Evolutionary conservation across 352 stramenopile genomes (phyloP).

Genomic region (Globisporangium recalcitrans): DNA sequence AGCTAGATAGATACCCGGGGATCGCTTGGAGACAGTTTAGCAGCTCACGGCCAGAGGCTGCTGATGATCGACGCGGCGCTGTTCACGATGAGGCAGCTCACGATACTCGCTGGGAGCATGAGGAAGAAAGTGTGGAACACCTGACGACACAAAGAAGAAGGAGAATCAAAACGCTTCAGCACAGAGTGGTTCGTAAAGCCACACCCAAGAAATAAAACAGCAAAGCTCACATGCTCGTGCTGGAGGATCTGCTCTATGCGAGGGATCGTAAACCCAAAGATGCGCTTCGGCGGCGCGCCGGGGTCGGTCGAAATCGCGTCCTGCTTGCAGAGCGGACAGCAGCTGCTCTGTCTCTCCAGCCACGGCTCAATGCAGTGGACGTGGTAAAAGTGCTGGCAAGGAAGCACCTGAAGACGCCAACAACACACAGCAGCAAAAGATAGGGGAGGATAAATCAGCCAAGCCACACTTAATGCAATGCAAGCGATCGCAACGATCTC

Average conservation of each 20-base stretch:
- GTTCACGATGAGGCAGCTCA: constrained; percentile 80
- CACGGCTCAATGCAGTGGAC: constrained; percentile 83
- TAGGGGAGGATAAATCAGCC: background rate
- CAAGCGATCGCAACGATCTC: background rate
- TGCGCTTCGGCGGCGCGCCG: constrained; percentile 42
- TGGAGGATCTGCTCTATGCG: constrained; percentile 64
- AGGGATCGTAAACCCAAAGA: constrained; percentile 60
- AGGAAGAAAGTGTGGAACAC: constrained; percentile 77
- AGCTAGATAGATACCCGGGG: background rate
- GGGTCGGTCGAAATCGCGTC: constrained; percentile 60
- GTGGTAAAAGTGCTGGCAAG: constrained; percentile 85
- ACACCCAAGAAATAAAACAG: background rate
- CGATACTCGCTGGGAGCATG: constrained; percentile 73
- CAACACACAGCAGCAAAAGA: background rate
- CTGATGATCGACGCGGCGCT: constrained; percentile 61
- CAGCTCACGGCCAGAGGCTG: constrained; percentile 64
- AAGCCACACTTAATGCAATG: background rate
- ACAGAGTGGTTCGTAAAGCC: background rate
- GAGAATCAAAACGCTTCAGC: constrained; percentile 5
- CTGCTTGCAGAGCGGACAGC: constrained; percentile 82
- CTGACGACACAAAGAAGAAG: constrained; percentile 20
- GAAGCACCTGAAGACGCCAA: constrained; percentile 38
- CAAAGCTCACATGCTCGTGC: constrained; percentile 55
- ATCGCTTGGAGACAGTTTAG: background rate
- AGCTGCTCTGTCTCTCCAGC: constrained; percentile 69